Conservation (phyloP, 768 basidiomycete species). For the Hygrophorus pudorinus region DNA sequence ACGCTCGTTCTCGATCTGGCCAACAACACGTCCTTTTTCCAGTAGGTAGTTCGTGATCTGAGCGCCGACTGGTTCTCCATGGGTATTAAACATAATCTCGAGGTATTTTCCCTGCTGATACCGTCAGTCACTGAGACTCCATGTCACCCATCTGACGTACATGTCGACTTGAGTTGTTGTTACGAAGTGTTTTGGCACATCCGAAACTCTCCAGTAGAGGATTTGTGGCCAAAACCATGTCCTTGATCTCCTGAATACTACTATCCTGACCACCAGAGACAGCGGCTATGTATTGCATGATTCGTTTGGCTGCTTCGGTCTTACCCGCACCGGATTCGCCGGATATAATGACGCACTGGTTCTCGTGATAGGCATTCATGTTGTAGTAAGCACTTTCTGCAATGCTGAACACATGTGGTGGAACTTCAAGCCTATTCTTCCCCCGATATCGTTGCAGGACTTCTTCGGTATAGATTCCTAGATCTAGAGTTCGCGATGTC, state of each 20-base stretch:
- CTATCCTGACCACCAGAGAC: slow-evolving; percentile 83
- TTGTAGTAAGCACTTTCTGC: slow-evolving; percentile 97
- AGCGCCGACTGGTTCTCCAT: slow-evolving; percentile 91
- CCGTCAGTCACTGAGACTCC: slow-evolving; percentile 2
- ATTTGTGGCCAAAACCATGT: slow-evolving; percentile 99
- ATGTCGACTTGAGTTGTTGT: slow-evolving; percentile 98
- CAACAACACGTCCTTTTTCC: slow-evolving; percentile 94
- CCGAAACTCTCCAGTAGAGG: slow-evolving; percentile 96
- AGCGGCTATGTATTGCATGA: slow-evolving; percentile 99
- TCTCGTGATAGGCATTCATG: slow-evolving; percentile 99
- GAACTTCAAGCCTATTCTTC: slow-evolving; percentile 96
- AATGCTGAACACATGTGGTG: slow-evolving; percentile 96
- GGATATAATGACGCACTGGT: slow-evolving; percentile 99
- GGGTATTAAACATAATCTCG: slow-evolving; percentile 96
- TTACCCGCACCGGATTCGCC: slow-evolving; percentile 99
- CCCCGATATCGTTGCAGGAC: slow-evolving; percentile 79
- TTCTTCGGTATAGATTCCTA: slow-evolving; percentile 95
- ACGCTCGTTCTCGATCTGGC: slow-evolving; percentile 92
- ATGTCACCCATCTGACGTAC: slow-evolving; percentile 36
- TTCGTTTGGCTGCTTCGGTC: slow-evolving; percentile 97
- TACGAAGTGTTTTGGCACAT: slow-evolving; percentile 96
- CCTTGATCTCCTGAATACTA: slow-evolving; percentile 96
- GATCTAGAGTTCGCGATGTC: slow-evolving; percentile 41
- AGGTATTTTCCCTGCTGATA: slow-evolving; percentile 84
- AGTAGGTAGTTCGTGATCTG: slow-evolving; percentile 98